Percentiles rank a stretch among this genome's conserved stretches.
Conservation (phyloP, 768 basidiomycete species). For the Amanita brunnescens region DNA sequence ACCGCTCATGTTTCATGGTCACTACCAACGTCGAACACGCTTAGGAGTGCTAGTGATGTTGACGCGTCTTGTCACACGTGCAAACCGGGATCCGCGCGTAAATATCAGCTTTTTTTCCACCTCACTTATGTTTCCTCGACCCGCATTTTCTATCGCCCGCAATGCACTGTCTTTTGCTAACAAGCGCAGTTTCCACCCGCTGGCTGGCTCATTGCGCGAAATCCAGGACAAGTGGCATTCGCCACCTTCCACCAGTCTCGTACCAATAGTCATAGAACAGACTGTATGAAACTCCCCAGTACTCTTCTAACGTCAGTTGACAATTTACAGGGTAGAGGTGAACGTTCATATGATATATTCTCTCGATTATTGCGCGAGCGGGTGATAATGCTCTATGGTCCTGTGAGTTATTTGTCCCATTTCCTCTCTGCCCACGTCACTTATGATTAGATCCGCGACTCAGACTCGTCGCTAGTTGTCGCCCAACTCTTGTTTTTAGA, state of each 20-base stretch:
- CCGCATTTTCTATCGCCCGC: neutral
- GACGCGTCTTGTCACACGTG: conserved; percentile 4
- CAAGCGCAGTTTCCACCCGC: conserved; percentile 45
- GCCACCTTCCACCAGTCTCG: conserved; percentile 52
- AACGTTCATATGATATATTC: conserved; percentile 93
- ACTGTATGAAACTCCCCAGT: conserved; percentile 40
- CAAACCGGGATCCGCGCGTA: conserved; percentile 1
- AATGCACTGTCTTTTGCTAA: neutral
- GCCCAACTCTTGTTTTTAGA: conserved; percentile 93
- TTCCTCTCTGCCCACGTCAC: neutral
- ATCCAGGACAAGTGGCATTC: conserved; percentile 26
- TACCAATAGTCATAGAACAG: conserved; percentile 91
- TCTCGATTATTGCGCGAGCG: conserved; percentile 88
- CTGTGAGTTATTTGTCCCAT: conserved; percentile 42
- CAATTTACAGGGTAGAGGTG: conserved; percentile 60
- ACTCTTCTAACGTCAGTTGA: neutral
- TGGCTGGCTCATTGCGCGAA: conserved; percentile 31
- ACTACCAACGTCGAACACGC: conserved; percentile 8
- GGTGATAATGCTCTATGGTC: conserved; percentile 92
- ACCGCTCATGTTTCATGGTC: conserved; percentile 29
- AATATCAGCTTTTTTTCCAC: conserved; percentile 27
- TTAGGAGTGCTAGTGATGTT: conserved; percentile 1
- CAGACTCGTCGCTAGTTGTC: conserved; percentile 80
- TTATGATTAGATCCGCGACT: conserved; percentile 67
- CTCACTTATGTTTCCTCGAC: conserved; percentile 8